Conservation (phyloP, 31 red algal species). For the Odonthalia washingtoniensis region DNA sequence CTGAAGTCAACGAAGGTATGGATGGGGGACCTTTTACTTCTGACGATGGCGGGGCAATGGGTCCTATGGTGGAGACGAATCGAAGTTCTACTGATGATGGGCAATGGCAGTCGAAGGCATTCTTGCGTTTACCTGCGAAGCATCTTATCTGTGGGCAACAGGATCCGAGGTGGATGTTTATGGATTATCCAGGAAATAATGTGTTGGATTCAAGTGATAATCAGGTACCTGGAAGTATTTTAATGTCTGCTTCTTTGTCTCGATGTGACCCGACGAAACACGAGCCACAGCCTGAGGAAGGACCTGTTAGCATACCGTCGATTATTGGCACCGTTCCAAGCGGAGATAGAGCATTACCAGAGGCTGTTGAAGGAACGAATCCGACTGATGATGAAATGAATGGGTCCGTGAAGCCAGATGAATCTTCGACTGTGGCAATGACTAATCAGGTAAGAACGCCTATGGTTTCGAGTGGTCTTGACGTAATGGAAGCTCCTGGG, state of each 20-base stretch:
- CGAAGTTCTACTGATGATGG: conserved; percentile 12
- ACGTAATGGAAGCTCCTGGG: conserved; percentile 24
- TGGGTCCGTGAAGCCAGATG: background rate
- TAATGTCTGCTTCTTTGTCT: conserved; percentile 59
- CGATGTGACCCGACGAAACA: conserved; percentile 75
- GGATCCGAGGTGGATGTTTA: conserved; percentile 89
- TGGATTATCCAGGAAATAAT: conserved; percentile 88
- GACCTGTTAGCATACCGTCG: background rate
- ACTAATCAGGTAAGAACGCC: background rate
- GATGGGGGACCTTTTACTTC: background rate
- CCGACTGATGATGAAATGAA: conserved; percentile 24
- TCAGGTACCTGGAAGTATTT: conserved; percentile 81
- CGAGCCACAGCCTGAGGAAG: background rate
- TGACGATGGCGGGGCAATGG: background rate
- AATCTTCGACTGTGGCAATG: background rate
- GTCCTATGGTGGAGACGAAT: background rate
- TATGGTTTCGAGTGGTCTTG: background rate
- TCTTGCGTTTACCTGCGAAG: conserved; percentile 78
- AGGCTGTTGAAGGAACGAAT: background rate
- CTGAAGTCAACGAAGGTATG: background rate
- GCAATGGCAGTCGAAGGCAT: conserved; percentile 72
- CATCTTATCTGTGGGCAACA: conserved; percentile 80
- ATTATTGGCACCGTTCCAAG: background rate
- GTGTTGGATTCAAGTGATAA: conserved; percentile 65
- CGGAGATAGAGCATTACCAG: background rate